phyloP scores from a whole-genome alignment of 306 rosid genomes.

The Medicago lupulina region DNA sequence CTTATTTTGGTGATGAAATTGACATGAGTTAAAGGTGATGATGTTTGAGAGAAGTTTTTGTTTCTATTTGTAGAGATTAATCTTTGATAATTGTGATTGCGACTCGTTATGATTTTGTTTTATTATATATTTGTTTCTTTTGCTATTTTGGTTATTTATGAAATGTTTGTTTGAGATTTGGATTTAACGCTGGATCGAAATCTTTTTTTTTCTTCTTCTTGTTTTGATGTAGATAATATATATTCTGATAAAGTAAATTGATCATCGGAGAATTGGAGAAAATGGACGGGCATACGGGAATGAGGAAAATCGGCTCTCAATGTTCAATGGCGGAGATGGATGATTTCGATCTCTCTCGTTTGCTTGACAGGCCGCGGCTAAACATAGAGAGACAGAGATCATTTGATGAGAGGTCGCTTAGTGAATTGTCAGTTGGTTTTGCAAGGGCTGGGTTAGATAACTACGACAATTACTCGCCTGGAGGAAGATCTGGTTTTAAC shows the following conservation, averaged over 20 bases:
- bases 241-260: constrained; percentile 23
- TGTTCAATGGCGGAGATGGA: constrained; percentile 84
- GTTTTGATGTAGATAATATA: constrained; percentile 37
- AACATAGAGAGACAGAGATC: constrained; percentile 88
- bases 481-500: constrained; percentile 79
- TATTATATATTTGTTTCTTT: neutral
- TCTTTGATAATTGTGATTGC: constrained; percentile 6
- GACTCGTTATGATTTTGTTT: constrained; percentile 21
- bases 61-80: constrained; percentile 27
- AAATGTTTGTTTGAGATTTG: constrained; percentile 19
- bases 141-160: constrained; percentile 23
- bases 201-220: neutral
- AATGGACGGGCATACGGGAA: constrained; percentile 75
- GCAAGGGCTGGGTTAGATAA: constrained; percentile 62
- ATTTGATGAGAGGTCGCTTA: constrained; percentile 91
- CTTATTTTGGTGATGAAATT: constrained; percentile 33
- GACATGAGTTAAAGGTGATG: constrained; percentile 1
- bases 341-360: constrained; percentile 73
- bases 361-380: constrained; percentile 75
- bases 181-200: constrained; percentile 27
- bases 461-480: constrained; percentile 76
- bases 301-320: constrained; percentile 70
- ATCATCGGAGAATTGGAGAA: constrained; percentile 60
- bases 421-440: constrained; percentile 76
- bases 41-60: neutral